Conservation (phyloP, 805 yeast species). For the Zygoascus flipseniorum region DNA sequence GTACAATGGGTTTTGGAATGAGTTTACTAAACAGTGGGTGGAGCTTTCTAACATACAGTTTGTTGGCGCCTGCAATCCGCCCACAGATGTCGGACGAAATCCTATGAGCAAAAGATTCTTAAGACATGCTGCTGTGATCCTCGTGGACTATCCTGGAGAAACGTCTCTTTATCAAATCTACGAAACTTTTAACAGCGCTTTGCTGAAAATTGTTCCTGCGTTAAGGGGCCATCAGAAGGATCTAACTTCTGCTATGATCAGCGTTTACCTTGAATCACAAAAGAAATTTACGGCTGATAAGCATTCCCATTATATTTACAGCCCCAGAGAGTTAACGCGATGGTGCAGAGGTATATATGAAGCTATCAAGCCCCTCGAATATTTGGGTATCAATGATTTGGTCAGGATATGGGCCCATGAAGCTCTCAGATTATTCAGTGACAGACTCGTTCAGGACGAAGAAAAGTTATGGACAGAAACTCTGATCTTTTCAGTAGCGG, state of each 20-base stretch:
- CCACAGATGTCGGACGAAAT: conserved; percentile 69
- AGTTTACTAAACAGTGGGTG: conserved; percentile 57
- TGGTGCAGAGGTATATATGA: conserved; percentile 73
- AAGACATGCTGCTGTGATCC: conserved; percentile 54
- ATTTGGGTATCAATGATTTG: conserved; percentile 35
- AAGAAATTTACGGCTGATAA: conserved; percentile 29
- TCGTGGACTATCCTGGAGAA: conserved; percentile 71
- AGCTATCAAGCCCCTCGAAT: conserved; percentile 34
- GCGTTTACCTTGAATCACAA: conserved; percentile 44
- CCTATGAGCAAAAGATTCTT: conserved; percentile 51
- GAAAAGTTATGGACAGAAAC: conserved; percentile 46
- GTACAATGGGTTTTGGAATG: conserved; percentile 69
- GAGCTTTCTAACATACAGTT: conserved; percentile 54
- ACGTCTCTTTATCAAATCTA: conserved; percentile 63
- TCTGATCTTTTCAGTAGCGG: conserved; percentile 28
- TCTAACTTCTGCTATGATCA: conserved; percentile 59
- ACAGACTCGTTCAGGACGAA: conserved; percentile 44
- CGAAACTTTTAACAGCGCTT: conserved; percentile 43
- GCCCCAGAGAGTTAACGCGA: conserved; percentile 87
- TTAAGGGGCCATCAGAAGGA: conserved; percentile 44
- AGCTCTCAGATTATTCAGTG: conserved; percentile 68
- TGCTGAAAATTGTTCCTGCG: conserved; percentile 53
- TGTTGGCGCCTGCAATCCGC: conserved; percentile 95
- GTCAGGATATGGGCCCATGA: conserved; percentile 74
- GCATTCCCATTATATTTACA: conserved; percentile 60